Conservation (phyloP, 228 moss, liverwort and hornwort species). For the Sphagnum fallax region DNA sequence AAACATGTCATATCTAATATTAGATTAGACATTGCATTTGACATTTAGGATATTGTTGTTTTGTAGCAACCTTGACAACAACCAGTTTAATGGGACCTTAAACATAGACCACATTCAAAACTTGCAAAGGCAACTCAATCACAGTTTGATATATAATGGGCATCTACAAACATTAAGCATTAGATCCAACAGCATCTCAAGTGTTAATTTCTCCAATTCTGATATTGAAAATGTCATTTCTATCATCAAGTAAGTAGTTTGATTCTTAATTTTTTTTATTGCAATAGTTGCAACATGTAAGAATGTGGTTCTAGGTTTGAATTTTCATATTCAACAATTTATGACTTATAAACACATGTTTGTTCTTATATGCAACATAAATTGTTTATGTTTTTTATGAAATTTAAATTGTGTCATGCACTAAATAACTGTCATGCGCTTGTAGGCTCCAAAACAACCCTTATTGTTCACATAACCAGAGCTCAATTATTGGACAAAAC, state of each 20-base stretch:
- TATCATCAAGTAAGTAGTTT: not conserved
- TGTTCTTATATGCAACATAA: no score
- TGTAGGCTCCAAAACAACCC: not conserved
- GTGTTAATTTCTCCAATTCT: slow-evolving; percentile 14
- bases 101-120: slow-evolving; percentile 19
- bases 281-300: not conserved
- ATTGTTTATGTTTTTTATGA: no score
- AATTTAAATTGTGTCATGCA: not conserved
- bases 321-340: no score
- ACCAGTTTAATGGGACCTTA: slow-evolving; percentile 33
- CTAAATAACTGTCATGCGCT: not conserved
- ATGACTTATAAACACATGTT: no score
- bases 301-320: no score
- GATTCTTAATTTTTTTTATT: not conserved
- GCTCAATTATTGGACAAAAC: not conserved
- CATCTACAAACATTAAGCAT: slow-evolving; percentile 24
- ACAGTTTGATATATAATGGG: not conserved
- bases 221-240: slow-evolving; percentile 10
- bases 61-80: slow-evolving; percentile 39
- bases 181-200: slow-evolving; percentile 26
- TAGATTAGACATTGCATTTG: no score
- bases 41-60: no score
- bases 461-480: not conserved
- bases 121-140: not conserved
- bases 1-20: no score